Evolutionary conservation across 768 basidiomycete genomes (phyloP).

Genomic region (Termitomyces sp.): DNA sequence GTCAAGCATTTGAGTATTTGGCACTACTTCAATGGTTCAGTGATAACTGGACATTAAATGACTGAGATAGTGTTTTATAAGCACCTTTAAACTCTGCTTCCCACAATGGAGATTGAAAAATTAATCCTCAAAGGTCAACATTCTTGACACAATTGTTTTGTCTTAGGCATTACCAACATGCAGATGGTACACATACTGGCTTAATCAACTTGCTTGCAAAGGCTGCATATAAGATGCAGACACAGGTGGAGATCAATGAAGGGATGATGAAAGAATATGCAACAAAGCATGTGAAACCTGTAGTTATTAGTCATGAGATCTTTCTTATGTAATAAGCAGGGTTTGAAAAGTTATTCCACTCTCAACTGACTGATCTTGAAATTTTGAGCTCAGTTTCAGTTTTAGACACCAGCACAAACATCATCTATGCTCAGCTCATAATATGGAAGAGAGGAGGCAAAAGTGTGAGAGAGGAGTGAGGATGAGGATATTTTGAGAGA

Average conservation of each 20-base stretch:
- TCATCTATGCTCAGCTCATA: no score
- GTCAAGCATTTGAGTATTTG: background rate
- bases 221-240: conserved; percentile 72
- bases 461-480: no score
- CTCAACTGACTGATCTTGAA: no score
- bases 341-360: no score
- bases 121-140: conserved; percentile 96
- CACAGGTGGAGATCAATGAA: conserved; percentile 81
- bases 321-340: no score
- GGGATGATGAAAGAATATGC: conserved; percentile 72
- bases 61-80: no score
- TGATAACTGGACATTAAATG: conserved; percentile 12
- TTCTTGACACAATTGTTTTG: conserved; percentile 99
- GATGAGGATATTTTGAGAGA: no score
- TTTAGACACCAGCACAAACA: no score
- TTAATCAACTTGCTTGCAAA: conserved; percentile 47
- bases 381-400: no score
- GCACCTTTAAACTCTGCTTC: conserved; percentile 4
- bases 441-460: no score
- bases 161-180: conserved; percentile 98
- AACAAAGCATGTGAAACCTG: no score
- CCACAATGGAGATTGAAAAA: conserved; percentile 86
- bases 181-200: conserved; percentile 51
- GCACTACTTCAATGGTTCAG: conserved; percentile 5
- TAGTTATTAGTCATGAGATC: no score